Conservation (phyloP, 1,284 basidiomycete species). For the Tilletia caries region DNA sequence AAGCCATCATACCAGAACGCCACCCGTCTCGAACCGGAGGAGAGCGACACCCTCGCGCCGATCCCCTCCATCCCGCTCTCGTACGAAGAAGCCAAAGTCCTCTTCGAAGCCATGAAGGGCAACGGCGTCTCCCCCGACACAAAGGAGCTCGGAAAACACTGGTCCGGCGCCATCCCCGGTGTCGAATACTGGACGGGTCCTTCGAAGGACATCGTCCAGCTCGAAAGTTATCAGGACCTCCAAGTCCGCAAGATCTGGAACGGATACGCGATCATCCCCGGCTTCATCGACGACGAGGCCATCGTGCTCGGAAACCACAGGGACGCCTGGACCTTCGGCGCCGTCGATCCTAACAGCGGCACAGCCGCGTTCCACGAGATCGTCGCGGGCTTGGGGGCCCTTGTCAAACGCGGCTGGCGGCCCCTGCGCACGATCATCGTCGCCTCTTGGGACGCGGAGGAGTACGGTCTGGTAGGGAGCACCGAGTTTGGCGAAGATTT, state of each 20-base stretch:
- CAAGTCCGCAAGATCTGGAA: slow-evolving; percentile 61
- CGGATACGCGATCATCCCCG: slow-evolving; percentile 82
- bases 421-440: slow-evolving; percentile 83
- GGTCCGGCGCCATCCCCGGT: slow-evolving; percentile 58
- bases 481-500: slow-evolving; percentile 90
- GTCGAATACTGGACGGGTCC: slow-evolving; percentile 60
- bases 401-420: slow-evolving; percentile 76
- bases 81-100: slow-evolving; percentile 58
- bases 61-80: slow-evolving; percentile 72
- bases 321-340: slow-evolving; percentile 58
- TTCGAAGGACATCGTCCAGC: slow-evolving; percentile 26
- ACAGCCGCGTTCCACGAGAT: slow-evolving; percentile 81
- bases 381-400: slow-evolving; percentile 72
- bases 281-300: slow-evolving; percentile 75
- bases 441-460: slow-evolving; percentile 89
- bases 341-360: slow-evolving; percentile 78
- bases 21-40: slow-evolving; percentile 60
- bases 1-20: slow-evolving; percentile 80
- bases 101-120: slow-evolving; percentile 55
- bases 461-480: slow-evolving; percentile 81
- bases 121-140: slow-evolving; percentile 57
- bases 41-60: slow-evolving; percentile 68
- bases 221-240: slow-evolving; percentile 35
- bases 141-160: slow-evolving; percentile 62
- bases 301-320: slow-evolving; percentile 67